Conservation (phyloP, 176 grass and related monocot species). For the Carex pumila region DNA sequence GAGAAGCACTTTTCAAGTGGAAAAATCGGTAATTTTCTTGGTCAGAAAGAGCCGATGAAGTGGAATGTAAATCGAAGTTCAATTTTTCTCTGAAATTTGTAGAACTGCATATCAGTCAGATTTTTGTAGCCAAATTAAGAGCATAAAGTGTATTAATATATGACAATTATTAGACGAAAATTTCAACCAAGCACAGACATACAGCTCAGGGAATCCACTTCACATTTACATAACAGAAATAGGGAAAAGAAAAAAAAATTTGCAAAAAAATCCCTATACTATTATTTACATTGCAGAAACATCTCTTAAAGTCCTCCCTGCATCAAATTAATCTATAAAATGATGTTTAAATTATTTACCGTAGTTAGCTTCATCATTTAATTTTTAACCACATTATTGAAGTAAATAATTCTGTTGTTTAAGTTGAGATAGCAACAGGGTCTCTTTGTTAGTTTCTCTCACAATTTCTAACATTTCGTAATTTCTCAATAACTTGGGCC, state of each 20-base stretch:
- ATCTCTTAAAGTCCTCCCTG: neutral
- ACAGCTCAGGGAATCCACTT: neutral
- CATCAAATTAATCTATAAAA: neutral
- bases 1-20: conserved; percentile 72
- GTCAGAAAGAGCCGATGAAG: conserved; percentile 14
- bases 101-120: conserved; percentile 12
- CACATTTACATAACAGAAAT: neutral
- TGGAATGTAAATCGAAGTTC: conserved; percentile 11
- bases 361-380: neutral
- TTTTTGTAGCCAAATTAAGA: conserved; percentile 1
- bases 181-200: neutral
- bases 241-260: neutral
- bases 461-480: neutral
- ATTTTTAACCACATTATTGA: neutral
- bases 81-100: conserved; percentile 39
- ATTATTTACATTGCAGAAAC: neutral
- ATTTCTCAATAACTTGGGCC: neutral
- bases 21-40: conserved; percentile 45
- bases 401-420: neutral
- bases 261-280: neutral
- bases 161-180: neutral
- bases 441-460: neutral
- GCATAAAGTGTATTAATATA: neutral
- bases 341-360: neutral
- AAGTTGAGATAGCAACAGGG: neutral